Base-by-base conservation (phyloP, 1,139 yeast genomes). In the Blastobotrys illinoisensis region DNA sequence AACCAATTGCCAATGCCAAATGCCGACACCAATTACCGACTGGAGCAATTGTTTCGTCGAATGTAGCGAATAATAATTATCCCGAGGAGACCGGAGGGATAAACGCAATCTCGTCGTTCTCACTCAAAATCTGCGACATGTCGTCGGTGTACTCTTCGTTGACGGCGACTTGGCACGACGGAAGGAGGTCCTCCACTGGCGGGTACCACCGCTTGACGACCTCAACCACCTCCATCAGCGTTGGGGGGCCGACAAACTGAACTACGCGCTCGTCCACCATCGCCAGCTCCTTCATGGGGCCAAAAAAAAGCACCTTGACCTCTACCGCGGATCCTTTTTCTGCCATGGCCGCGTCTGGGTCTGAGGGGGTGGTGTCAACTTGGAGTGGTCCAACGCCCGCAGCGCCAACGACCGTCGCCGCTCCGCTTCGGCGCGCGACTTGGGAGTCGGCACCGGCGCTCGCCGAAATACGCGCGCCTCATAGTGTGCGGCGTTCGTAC, bases 341-440 rank as follows among this genome's bases (percentile, higher is more conserved):
- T 13, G 46, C 20, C 20, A 11, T 16, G 46, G 46, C 46, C 46
- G 20, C n/a, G 46, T 18, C 46, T 18, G 43, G 26, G 49, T 19
- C 14, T 13, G 40, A 28, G 24, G 23, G 9, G 49, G 14, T 32
- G 32, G 18, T 14, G 49, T 32, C 32, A 23, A 19, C n/a, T 20
- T 23, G 20, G 26, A 19, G 26, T 36, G 14, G 62, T 88, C 95
- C 57, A 89, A 75, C 24, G 88, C 93, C 64, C 87, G 86, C 55
- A 89, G 72, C 0, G 97, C 97, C 51, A 89, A 81, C 62, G 87
- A 90, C 67, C 95, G 80, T 69, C 97, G 79, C 67, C 97, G 80
- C 66, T 89, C 97, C n/a, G 95, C 95, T 84, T 48, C 86, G 9
- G 61, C 65, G 32, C 32, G 32, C 32, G 32, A 26, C 32, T 26